Evolutionary conservation across 352 stramenopile genomes (phyloP).

Genomic region (Phytophthora europaea): DNA sequence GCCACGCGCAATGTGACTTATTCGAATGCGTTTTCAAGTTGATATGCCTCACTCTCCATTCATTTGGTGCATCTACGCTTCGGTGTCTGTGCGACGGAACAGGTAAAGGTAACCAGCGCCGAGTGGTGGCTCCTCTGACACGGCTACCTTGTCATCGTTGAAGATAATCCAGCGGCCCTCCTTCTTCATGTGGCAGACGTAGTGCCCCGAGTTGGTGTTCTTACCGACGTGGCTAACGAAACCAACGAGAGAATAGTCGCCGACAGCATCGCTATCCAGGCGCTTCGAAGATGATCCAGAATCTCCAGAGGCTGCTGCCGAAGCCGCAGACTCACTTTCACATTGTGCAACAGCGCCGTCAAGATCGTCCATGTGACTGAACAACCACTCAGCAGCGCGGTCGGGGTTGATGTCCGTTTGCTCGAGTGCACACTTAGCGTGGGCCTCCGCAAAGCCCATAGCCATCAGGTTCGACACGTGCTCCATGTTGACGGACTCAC

Average conservation of each 20-base stretch:
- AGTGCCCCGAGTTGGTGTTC: slow-evolving; percentile 98
- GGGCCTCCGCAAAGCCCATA: slow-evolving; percentile 92
- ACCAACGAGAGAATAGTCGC: slow-evolving; percentile 96
- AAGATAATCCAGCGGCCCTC: slow-evolving; percentile 98
- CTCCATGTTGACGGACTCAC: slow-evolving; percentile 83
- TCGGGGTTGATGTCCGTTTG: slow-evolving; percentile 94
- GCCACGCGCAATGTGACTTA: slow-evolving; percentile 8
- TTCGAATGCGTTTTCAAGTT: slow-evolving; percentile 6
- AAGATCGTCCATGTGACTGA: slow-evolving; percentile 97
- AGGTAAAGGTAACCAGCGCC: slow-evolving; percentile 98
- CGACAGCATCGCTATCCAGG: slow-evolving; percentile 58
- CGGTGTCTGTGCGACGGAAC: slow-evolving; percentile 77
- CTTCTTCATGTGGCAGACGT: slow-evolving; percentile 99
- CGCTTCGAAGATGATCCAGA: slow-evolving; percentile 42
- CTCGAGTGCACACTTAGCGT: slow-evolving; percentile 94
- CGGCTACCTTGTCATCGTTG: slow-evolving; percentile 99
- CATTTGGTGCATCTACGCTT: slow-evolving; percentile 26
- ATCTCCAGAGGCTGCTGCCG: slow-evolving; percentile 30
- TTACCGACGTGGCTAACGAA: slow-evolving; percentile 99
- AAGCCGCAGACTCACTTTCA: slow-evolving; percentile 45
- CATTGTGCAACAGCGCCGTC: slow-evolving; percentile 92
- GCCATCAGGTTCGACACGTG: slow-evolving; percentile 71
- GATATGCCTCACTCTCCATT: neutral
- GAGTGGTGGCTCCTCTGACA: slow-evolving; percentile 95
- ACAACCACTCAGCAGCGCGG: slow-evolving; percentile 98